A percentile compares a stretch with the other conserved stretches of the same genome.
These are phyloP conservation scores for Aspergillus aculeatinus DNA, from an alignment of 2,329 filamentous ascomycete species.

Conservation along the genomic window DNA sequence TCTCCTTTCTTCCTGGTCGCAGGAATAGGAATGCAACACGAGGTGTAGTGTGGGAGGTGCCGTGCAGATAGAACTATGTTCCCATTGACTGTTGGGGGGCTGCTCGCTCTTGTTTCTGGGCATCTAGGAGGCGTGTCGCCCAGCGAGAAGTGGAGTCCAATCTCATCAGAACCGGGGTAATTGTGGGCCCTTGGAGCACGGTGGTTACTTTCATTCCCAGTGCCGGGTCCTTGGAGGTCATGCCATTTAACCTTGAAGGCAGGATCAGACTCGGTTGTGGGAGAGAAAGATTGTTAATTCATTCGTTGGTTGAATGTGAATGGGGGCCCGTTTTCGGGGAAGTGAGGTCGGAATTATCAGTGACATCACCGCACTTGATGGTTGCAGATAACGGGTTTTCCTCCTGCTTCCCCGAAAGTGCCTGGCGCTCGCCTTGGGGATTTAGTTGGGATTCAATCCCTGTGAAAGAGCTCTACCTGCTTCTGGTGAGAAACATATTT, in stretches of 20 bases:
- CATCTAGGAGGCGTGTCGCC: neutral
- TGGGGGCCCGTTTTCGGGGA: neutral
- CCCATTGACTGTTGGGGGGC: neutral
- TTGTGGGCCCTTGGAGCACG: conserved; percentile 1
- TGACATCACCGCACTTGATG: neutral
- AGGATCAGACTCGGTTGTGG: neutral
- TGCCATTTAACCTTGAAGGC: too few species aligned
- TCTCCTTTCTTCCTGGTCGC: neutral
- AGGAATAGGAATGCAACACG: neutral
- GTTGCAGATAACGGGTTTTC: neutral
- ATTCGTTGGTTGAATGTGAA: neutral
- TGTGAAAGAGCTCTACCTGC: neutral
- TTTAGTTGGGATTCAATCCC: too few species aligned
- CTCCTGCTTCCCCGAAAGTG: neutral
- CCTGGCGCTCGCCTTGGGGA: too few species aligned
- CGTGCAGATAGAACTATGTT: neutral
- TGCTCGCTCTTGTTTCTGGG: neutral
- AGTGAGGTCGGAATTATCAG: neutral
- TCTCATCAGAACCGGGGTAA: neutral
- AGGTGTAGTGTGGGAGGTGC: neutral
- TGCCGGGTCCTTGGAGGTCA: too few species aligned
- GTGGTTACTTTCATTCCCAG: neutral
- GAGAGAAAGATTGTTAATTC: neutral
- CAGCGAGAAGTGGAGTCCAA: neutral
- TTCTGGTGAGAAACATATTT: neutral